phyloP scores from a whole-genome alignment of 352 stramenopile genomes.

The Globisporangium okanoganense region DNA sequence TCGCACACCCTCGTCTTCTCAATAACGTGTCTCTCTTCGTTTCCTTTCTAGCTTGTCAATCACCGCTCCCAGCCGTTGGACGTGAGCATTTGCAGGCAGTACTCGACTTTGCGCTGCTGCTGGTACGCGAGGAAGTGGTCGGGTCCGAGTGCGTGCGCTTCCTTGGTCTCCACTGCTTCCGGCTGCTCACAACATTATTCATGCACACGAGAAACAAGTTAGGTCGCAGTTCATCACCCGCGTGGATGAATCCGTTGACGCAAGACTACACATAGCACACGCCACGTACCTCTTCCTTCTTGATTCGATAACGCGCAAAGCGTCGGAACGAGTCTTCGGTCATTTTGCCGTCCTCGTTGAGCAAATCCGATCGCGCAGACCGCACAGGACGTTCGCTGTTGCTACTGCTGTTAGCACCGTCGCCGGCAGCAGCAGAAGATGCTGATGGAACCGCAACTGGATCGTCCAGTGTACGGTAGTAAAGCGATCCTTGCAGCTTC shows the following conservation, averaged over 20 bases:
- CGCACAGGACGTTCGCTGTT: neutral
- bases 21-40: neutral
- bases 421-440: neutral
- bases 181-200: slow-evolving; percentile 11
- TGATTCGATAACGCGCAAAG: slow-evolving; percentile 62
- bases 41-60: slow-evolving; percentile 22
- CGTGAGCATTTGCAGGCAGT: slow-evolving; percentile 54
- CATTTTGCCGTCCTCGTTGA: slow-evolving; percentile 48
- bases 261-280: neutral
- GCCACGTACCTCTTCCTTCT: slow-evolving; percentile 46
- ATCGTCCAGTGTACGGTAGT: slow-evolving; percentile 45
- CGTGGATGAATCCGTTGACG: too few relatives aligned
- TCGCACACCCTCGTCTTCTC: neutral
- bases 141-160: slow-evolving; percentile 20
- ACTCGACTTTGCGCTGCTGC: slow-evolving; percentile 47
- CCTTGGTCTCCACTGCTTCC: slow-evolving; percentile 16
- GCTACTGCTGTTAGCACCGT: neutral
- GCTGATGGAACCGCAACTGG: neutral
- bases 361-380: slow-evolving; percentile 21
- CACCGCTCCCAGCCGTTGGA: slow-evolving; percentile 33
- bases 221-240: too few relatives aligned
- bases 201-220: too few relatives aligned
- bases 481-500: slow-evolving; percentile 60
- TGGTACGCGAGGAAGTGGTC: slow-evolving; percentile 70
- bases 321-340: slow-evolving; percentile 69